A percentile compares a stretch with the other conserved stretches of the same genome.
Evolutionary conservation across 768 basidiomycete species (phyloP).

Genomic region (Coprinopsis marcescibilis): DNA sequence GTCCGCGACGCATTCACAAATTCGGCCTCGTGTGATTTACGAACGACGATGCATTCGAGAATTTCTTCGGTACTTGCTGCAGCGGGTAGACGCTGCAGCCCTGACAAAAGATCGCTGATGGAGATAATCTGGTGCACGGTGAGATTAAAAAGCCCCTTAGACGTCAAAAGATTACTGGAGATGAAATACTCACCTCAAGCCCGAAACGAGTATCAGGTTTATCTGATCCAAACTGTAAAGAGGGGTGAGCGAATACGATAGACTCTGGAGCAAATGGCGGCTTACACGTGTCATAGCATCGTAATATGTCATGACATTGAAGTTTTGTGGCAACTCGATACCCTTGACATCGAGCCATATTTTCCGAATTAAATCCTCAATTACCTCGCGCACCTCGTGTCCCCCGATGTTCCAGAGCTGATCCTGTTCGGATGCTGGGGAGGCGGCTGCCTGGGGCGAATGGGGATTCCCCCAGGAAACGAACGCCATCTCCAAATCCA

Average conservation of each 20-base stretch:
- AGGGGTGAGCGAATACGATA: constrained; percentile 16
- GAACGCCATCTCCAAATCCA: constrained; percentile 96
- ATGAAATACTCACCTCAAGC: constrained; percentile 56
- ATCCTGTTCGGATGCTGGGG: constrained; percentile 12
- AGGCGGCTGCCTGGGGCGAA: constrained; percentile 9
- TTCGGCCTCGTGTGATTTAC: constrained; percentile 29
- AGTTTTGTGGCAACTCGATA: constrained; percentile 51
- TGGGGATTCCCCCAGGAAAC: constrained; percentile 66
- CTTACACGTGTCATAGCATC: constrained; percentile 87
- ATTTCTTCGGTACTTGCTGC: constrained; percentile 22
- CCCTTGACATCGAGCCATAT: constrained; percentile 75
- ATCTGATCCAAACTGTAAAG: constrained; percentile 79
- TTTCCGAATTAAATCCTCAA: constrained; percentile 66
- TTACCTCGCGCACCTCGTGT: constrained; percentile 67
- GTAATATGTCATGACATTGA: constrained; percentile 81
- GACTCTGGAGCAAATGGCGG: constrained; percentile 14
- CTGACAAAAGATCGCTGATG: constrained; percentile 33
- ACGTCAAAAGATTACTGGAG: constrained; percentile 12
- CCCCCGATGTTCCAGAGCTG: constrained; percentile 83
- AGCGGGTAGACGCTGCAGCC: too few relatives aligned
- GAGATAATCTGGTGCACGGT: constrained; percentile 36
- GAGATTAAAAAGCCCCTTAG: constrained; percentile 13
- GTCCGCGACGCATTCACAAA: constrained; percentile 39
- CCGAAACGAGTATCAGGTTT: constrained; percentile 91
- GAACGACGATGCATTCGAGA: constrained; percentile 44